Evolutionary conservation across 306 rosid genomes (phyloP), one percentile per base, ranked within the genome.

Genomic region (Citrullus amarus): DNA sequence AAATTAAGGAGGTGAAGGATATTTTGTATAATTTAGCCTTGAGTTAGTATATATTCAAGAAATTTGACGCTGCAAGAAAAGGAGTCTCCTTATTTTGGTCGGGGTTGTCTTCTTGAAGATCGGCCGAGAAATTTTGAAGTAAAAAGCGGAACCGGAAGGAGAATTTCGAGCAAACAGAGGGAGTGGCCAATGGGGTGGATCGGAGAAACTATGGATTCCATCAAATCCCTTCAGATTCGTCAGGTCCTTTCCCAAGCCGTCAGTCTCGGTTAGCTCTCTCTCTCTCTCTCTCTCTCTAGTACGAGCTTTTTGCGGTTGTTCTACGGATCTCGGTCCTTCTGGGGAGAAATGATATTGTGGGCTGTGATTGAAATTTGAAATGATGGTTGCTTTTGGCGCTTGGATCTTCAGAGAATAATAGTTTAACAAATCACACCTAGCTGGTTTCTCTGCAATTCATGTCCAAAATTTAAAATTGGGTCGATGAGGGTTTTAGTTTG

Each of bases 211-310:
- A 41, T 88, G 8, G 79, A 87, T 28, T 90, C 90, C 73, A 57
- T 87, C 81, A 89, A 86, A 79, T 88, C 93, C 73, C 77, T 91
- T 69, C 82, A 78, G 66, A 60, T 91, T 81, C 85, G 98, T 75
- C 82, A 85, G 55, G 67, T 76, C 74, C 80, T 88, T 53, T 65
- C 76, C 34, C 95, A 86, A 50, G 18, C 85, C 68, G 57, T 93
- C 84, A 79, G 58, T 86, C 88, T 89, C 11, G 94, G 96, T 93
- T 44, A 44, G 50, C 20, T 22, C 57, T 41, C 73, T 57, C 39
- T 36, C 36, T 25, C 28, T 17, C 51, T 20, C 20, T 14, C 44
- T 18, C 46, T 72, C 38, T 32, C 13, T 53, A 9, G 9, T 4
- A 8, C 30, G 17, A 9, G 34, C 54, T n/a, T 68, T 36, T 67